A percentile compares a stretch with the other conserved stretches of the same genome.
Evolutionary conservation across 2,329 filamentous ascomycete species (phyloP).

Genomic region (Xylaria digitata): DNA sequence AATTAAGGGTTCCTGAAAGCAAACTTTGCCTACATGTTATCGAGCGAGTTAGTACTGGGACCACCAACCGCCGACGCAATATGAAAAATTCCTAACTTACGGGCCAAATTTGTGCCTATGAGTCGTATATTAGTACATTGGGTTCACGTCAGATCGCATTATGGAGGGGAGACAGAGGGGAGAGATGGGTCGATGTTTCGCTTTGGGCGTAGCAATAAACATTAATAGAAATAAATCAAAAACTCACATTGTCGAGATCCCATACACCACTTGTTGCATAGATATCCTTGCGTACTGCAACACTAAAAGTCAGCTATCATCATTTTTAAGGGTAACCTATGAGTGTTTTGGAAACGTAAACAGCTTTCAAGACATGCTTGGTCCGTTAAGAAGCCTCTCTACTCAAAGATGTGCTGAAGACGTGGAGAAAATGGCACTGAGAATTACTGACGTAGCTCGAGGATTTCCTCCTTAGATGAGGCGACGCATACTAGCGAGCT

Average conservation of each 20-base stretch:
- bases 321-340: neutral
- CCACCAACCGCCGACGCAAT: neutral
- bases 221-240: constrained; percentile 14
- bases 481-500: constrained; percentile 76
- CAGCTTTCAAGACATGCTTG: neutral
- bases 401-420: too few relatives aligned
- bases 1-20: constrained; percentile 43
- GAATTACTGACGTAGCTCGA: constrained; percentile 57
- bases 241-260: constrained; percentile 75
- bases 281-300: constrained; percentile 72
- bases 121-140: constrained; percentile 18
- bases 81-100: constrained; percentile 45
- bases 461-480: constrained; percentile 74
- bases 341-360: neutral
- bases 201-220: constrained; percentile 8
- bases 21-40: constrained; percentile 42
- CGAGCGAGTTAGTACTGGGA: constrained; percentile 34
- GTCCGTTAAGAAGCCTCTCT: too few relatives aligned
- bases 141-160: constrained; percentile 1
- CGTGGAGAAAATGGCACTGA: too few relatives aligned
- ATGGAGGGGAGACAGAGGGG: neutral
- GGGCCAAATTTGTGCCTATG: constrained; percentile 62
- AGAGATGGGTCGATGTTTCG: neutral
- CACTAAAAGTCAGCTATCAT: neutral
- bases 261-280: constrained; percentile 80